Conservation (phyloP, 768 basidiomycete species). For the Kwoniella sp. region DNA sequence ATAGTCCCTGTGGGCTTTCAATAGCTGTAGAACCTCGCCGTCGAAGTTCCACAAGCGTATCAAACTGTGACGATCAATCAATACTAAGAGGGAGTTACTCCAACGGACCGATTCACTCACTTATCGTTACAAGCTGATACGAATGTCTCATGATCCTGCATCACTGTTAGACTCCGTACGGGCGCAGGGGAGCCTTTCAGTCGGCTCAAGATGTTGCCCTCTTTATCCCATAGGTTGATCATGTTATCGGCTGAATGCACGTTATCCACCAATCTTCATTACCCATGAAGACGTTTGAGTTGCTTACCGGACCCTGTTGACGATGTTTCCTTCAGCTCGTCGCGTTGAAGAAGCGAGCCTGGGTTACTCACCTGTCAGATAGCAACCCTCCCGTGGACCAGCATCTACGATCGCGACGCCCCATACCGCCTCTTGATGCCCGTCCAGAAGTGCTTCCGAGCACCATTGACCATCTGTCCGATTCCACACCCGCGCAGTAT, state of each 20-base stretch:
- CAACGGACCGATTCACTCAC: slow-evolving; percentile 25
- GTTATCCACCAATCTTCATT: not conserved
- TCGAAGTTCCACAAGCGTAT: slow-evolving; percentile 39
- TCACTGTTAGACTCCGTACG: slow-evolving; percentile 40
- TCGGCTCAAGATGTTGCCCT: slow-evolving; percentile 26
- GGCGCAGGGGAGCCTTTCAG: slow-evolving; percentile 42
- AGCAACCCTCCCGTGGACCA: slow-evolving; percentile 35
- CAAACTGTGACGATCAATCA: slow-evolving; percentile 19
- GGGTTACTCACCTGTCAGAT: slow-evolving; percentile 46
- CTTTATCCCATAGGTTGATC: slow-evolving; percentile 36
- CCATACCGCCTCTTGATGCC: slow-evolving; percentile 54
- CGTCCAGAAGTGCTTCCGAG: slow-evolving; percentile 34
- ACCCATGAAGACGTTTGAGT: not conserved
- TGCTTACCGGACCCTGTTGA: slow-evolving; percentile 19
- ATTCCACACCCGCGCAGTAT: slow-evolving; percentile 51
- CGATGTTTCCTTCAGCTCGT: not conserved
- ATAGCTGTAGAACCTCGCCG: slow-evolving; percentile 28
- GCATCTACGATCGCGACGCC: slow-evolving; percentile 45
- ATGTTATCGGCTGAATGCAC: slow-evolving; percentile 40
- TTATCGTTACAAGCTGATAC: slow-evolving; percentile 51
- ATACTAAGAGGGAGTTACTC: no score
- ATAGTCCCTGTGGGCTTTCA: slow-evolving; percentile 49
- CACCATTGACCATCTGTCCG: slow-evolving; percentile 23
- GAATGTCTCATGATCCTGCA: slow-evolving; percentile 30
- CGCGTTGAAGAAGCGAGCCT: not conserved